A percentile compares a stretch with the other conserved stretches of the same genome.
Evolutionary conservation across 768 basidiomycete genomes (phyloP).

Genomic region (Steccherinum ochraceum): DNA sequence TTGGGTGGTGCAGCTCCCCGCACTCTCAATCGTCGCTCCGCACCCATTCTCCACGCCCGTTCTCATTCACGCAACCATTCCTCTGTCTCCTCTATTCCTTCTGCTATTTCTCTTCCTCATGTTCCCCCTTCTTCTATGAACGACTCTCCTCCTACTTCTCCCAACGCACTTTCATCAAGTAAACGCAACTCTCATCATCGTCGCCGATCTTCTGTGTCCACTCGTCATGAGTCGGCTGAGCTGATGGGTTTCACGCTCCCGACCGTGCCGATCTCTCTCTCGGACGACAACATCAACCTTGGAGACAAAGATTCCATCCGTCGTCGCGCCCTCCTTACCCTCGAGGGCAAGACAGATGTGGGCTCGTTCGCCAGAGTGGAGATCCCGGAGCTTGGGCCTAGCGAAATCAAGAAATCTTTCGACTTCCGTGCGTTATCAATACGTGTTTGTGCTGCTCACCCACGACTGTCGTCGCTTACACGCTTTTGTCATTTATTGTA

Average conservation of each 20-base stretch:
- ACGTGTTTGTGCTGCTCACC: too few relatives aligned
- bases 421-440: slow-evolving; percentile 55
- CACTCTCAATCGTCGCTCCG: slow-evolving; percentile 31
- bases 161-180: slow-evolving; percentile 20
- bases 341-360: slow-evolving; percentile 77
- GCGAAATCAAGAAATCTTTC: slow-evolving; percentile 46
- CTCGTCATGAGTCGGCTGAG: slow-evolving; percentile 84
- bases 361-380: slow-evolving; percentile 67
- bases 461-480: slow-evolving; percentile 34
- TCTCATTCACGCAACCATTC: slow-evolving; percentile 67
- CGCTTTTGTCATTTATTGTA: slow-evolving; percentile 29
- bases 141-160: slow-evolving; percentile 29
- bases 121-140: slow-evolving; percentile 16
- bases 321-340: slow-evolving; percentile 75
- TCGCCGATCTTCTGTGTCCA: slow-evolving; percentile 84
- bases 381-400: slow-evolving; percentile 62
- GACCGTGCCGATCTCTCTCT: slow-evolving; percentile 51
- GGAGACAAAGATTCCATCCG: slow-evolving; percentile 77
- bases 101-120: slow-evolving; percentile 24
- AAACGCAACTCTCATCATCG: slow-evolving; percentile 79
- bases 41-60: slow-evolving; percentile 47
- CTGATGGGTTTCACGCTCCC: slow-evolving; percentile 80
- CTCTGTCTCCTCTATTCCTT: slow-evolving; percentile 28
- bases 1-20: slow-evolving; percentile 39
- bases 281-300: slow-evolving; percentile 63